Conservation (phyloP, 1,139 yeast genomes). For the Starmera stellimalicola region DNA sequence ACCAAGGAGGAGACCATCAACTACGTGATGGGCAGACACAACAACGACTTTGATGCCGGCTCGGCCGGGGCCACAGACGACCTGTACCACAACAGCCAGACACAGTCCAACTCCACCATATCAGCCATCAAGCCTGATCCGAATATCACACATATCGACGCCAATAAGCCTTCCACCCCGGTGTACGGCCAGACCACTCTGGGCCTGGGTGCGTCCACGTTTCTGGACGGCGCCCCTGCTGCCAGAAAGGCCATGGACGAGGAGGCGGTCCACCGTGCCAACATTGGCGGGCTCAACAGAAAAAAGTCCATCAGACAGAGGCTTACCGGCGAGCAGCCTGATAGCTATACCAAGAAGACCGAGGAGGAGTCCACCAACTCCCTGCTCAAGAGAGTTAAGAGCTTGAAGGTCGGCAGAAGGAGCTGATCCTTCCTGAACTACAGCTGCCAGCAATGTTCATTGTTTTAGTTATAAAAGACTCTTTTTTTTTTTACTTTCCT, state of each 20-base stretch:
- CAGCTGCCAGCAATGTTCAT: too few species aligned
- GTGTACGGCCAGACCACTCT: conserved; percentile 79
- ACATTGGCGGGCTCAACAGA: conserved; percentile 41
- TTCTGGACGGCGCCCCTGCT: conserved; percentile 95
- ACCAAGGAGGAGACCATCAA: conserved; percentile 48
- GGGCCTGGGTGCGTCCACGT: conserved; percentile 88
- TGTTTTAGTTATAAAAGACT: too few species aligned
- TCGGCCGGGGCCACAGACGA: conserved; percentile 10
- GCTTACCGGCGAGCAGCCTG: conserved; percentile 29
- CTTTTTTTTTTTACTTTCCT: too few species aligned
- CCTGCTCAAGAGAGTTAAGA: conserved; percentile 74
- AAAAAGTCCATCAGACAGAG: conserved; percentile 72
- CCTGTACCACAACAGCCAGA: conserved; percentile 4
- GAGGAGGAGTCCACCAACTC: conserved; percentile 34
- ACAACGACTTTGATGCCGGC: conserved; percentile 21
- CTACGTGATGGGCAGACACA: conserved; percentile 46
- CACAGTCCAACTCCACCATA: conserved; percentile 15
- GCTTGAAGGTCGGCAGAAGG: conserved; percentile 62
- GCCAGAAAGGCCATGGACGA: conserved; percentile 40
- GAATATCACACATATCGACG: conserved; percentile 59
- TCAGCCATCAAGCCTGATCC: conserved; percentile 40
- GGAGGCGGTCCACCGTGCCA: conserved; percentile 21
- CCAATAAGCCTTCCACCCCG: conserved; percentile 56
- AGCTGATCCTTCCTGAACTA: background rate
- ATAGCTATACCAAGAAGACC: conserved; percentile 1